Conservation (phyloP, 441 rosid species). For the Gossypium davidsonii region DNA sequence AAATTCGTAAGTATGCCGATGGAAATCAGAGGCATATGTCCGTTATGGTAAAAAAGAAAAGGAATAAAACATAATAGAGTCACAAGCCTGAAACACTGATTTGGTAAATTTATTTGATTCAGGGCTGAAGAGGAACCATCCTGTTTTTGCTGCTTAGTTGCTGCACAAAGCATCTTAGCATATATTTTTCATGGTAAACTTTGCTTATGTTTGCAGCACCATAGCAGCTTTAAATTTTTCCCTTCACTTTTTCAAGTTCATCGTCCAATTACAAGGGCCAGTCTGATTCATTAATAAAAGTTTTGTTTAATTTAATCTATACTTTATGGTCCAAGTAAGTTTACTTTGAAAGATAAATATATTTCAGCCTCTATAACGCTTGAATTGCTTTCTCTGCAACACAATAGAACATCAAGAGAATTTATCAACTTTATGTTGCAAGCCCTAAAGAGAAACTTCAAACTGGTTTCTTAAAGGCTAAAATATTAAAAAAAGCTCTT, state of each 20-base stretch:
- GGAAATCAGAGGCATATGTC: not conserved
- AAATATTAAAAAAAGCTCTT: not conserved
- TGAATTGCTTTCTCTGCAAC: not conserved
- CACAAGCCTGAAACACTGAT: slow-evolving; percentile 2
- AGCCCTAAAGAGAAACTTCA: not conserved
- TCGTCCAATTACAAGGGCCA: no score
- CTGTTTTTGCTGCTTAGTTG: not conserved
- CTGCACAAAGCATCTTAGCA: not conserved
- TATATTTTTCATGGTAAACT: not conserved
- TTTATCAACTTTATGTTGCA: not conserved
- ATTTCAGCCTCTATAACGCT: not conserved
- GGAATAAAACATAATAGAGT: not conserved
- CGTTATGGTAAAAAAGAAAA: not conserved
- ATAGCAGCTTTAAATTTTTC: not conserved
- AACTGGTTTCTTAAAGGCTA: not conserved
- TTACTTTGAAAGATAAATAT: no score
- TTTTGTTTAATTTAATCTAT: no score
- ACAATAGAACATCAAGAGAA: not conserved
- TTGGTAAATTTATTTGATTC: not conserved
- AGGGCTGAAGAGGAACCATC: not conserved
- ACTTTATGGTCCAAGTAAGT: no score
- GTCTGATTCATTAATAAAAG: no score
- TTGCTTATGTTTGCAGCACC: not conserved
- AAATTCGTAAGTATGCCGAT: not conserved
- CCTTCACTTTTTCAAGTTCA: not conserved